Evolutionary conservation across 768 basidiomycete species (phyloP).

Genomic region (Suillus decipiens): DNA sequence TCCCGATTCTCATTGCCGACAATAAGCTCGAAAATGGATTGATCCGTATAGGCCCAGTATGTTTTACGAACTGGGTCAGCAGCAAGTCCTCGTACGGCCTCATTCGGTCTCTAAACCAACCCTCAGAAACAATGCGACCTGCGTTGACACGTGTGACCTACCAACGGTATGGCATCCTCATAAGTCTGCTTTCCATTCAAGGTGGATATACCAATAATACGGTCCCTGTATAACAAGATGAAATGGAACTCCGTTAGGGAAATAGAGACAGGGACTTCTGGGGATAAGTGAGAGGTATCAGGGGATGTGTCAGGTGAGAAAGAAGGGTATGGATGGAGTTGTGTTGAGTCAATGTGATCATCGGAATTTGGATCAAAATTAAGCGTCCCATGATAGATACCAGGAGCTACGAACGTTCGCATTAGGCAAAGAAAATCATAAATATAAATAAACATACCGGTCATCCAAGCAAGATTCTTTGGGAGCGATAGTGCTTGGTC

Average conservation of each 20-base stretch:
- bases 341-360: slow-evolving; percentile 74
- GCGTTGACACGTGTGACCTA: slow-evolving; percentile 37
- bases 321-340: slow-evolving; percentile 77
- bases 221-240: slow-evolving; percentile 78
- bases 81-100: slow-evolving; percentile 71
- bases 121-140: slow-evolving; percentile 14
- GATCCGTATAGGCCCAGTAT: slow-evolving; percentile 92
- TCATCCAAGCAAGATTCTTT: slow-evolving; percentile 86
- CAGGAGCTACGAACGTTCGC: slow-evolving; percentile 56
- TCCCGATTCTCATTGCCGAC: slow-evolving; percentile 89
- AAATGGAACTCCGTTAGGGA: slow-evolving; percentile 92
- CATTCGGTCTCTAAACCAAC: slow-evolving; percentile 64
- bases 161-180: slow-evolving; percentile 81
- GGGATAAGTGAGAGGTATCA: slow-evolving; percentile 17
- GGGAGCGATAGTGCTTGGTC: slow-evolving; percentile 72
- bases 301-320: slow-evolving; percentile 32
- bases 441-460: slow-evolving; percentile 51
- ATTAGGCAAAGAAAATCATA: not conserved
- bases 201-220: slow-evolving; percentile 74
- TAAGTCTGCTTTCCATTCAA: slow-evolving; percentile 82
- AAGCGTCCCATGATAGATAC: slow-evolving; percentile 83
- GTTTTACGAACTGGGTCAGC: slow-evolving; percentile 88
- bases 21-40: slow-evolving; percentile 85
- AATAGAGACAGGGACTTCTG: slow-evolving; percentile 69
- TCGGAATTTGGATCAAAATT: slow-evolving; percentile 70